Evolutionary conservation across 2,329 filamentous ascomycete genomes (phyloP), one percentile per base, ranked within the genome.

Genomic region (Torrubiellomyces zombiae): DNA sequence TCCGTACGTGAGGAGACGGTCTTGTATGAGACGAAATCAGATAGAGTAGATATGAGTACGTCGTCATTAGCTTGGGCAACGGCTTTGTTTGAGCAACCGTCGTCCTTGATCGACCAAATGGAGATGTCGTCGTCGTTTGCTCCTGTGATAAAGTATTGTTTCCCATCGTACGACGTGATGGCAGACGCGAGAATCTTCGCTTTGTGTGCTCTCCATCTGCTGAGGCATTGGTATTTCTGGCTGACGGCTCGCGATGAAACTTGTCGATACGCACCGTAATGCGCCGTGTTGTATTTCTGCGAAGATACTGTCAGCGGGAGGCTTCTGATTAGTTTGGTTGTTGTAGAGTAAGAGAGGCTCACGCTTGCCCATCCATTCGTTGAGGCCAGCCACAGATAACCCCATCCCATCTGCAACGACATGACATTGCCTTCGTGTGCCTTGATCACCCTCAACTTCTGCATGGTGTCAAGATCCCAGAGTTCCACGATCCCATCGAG

Each of bases 401-500:
- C 82, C 53, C 80, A 82, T 14, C 79, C 76, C 49, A 94, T 76
- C 34, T 82, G 76, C 21, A 95, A 59, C 1, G 82, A 76, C 60
- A 91, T 82, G 24, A 95, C 69, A 45, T 95, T 82, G 21, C 74
- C 75, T 17, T 68, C 69, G 38, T 83, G 77, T 1, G 76, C 72
- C 43, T 78, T 83, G 42, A 98, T 76, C 11, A 81, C 83, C 29
- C 89, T 67, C 21, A 98, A 63, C 24, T 89, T 74, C 50, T 98
- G 89, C 27, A 77, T 74, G 0, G 89, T 95, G 44, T 95, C 86
- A 9, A 98, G 62, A 45, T 98, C 91, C 86, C 91, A 98, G 8
- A 98, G 69, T 45, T 95, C 86, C 31, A 98, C 71, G 25, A 92
- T 68, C 13, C 89, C 91, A 19, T 80, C 74, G 1, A 83, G 67